Base-by-base conservation (phyloP, 306 rosid species). In the Mimosa pudica region DNA sequence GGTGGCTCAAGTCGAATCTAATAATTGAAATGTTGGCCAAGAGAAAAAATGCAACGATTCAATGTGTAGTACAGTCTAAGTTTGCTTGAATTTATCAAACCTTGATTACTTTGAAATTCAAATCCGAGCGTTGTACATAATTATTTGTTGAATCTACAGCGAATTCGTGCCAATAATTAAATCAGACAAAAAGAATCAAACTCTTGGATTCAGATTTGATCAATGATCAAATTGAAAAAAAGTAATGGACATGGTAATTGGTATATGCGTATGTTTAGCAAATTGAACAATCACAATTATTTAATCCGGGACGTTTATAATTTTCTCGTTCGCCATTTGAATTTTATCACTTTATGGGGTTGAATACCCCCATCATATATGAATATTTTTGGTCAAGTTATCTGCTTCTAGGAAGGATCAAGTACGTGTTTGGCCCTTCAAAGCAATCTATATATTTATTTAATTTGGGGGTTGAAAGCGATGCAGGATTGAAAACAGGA, bases 401-500 rank as follows among this genome's bases (percentile, higher is more conserved):
- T 16, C 42, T 24, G 71, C 66, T 91, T 89, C 94, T 67, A 5
- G 70, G 97, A 91, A 91, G 74, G 85, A 75, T 57, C 83, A 33
- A 8, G 14, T 6, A 58, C 81, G 70, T 42, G 83, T 79, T 75
- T 20, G 64, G 48, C 75, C 57, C 74, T 63, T 75, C 45, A 81
- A 77, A 58, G 64, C 58, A 33, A 67, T 10, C 18, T 65, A 7
- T 12, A 65, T 16, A 55, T 17, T 55, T 55, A 55, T 55, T 55
- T 55, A 24, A 24, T 24, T 24, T 24, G 30, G 30, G 61, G 30
- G 61, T 13, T 55, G 61, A 55, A 17, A 55, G 30, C 30, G 61
- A 55, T 6, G 20, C 1, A 55, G 0, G 0, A 55, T n/a, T 17
- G 61, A 67, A 73, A 84, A 67, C 82, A 38, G 77, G 84, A 77